Evolutionary conservation across 352 stramenopile species (phyloP), one percentile per base, ranked within the genome.

Genomic region (Phytophthora ohioensis): DNA sequence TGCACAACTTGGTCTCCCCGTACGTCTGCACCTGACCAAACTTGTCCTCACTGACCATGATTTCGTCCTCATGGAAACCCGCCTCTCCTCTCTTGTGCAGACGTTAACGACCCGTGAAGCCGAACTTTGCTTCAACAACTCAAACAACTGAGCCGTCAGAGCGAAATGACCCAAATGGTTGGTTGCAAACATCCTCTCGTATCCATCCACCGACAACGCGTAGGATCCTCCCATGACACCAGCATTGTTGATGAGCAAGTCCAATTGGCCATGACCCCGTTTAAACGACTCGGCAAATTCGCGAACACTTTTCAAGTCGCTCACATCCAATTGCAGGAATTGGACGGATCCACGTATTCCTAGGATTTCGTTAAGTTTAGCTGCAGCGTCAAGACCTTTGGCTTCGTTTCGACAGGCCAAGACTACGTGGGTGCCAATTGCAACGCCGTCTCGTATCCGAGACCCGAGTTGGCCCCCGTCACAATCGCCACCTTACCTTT

Each of bases 201-300:
- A 62, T 39, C 79, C 81, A 41, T 91, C 81, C 1, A 32, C 58
- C 1, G 75, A 78, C 10, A 76, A 31, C 13, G 56, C 38, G 60
- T 82, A 76, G 9, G 75, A 67, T 7, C 80, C 53, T 3, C 73
- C 81, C 48, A 85, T 81, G 64, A 90, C 73, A 15, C 86, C 86
- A 21, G 84, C 86, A 46, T 92, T 92, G 74, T 91, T 92, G 62
- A 93, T 64, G 9, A 93, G 74, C 32, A 92, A 12, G 47, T 92
- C 77, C 31, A 93, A 42, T 5, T 57, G 66, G 8, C 73, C 54
- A 53, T 78, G 61, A 15, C 32, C 41, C 34, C 32, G 36, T 10
- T 64, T 73, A 41, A 88, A 79, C 21, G 57, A 67, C 7, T 58
- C 43, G 1, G 58, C 66, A 35, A 91, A 89, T 3, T 17, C 45